Evolutionary conservation across 306 rosid genomes (phyloP).

Genomic region (Bauhinia variegata): DNA sequence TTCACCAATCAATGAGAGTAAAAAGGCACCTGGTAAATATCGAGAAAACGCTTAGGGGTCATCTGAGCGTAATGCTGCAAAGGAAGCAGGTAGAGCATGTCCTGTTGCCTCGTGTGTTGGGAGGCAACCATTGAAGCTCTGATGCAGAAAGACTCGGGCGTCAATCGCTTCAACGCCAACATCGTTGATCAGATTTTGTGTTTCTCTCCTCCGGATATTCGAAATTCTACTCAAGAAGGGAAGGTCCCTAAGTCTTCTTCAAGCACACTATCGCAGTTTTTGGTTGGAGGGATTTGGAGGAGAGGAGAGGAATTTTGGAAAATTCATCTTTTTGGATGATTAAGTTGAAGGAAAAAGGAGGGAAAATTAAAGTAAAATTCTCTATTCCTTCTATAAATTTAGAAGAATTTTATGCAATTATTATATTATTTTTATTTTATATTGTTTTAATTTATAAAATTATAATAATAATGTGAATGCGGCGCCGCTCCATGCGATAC

Average conservation of each 20-base stretch:
- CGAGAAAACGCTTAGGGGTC: constrained; percentile 77
- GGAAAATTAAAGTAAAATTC: no score
- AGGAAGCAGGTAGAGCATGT: constrained; percentile 44
- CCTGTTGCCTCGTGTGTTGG: constrained; percentile 33
- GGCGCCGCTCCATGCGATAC: no score
- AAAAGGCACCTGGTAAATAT: constrained; percentile 66
- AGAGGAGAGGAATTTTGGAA: no score
- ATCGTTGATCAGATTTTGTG: constrained; percentile 36
- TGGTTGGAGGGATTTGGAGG: no score
- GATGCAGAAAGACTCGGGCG: constrained; percentile 31
- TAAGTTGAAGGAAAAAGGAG: no score
- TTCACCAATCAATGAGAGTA: neutral
- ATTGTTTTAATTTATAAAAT: no score
- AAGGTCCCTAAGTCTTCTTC: neutral
- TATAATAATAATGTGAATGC: no score
- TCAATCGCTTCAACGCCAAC: constrained; percentile 56
- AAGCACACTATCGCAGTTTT: neutral
- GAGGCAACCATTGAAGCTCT: constrained; percentile 45
- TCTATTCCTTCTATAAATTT: no score
- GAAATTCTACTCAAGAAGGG: no score
- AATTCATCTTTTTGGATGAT: no score
- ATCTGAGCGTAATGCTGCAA: constrained; percentile 61
- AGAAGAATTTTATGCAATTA: no score
- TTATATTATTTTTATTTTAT: no score
- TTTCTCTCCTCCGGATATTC: neutral